Evolutionary conservation across 2,329 filamentous ascomycete species (phyloP).

Genomic region (Ophiocordyceps camponoti-floridani): DNA sequence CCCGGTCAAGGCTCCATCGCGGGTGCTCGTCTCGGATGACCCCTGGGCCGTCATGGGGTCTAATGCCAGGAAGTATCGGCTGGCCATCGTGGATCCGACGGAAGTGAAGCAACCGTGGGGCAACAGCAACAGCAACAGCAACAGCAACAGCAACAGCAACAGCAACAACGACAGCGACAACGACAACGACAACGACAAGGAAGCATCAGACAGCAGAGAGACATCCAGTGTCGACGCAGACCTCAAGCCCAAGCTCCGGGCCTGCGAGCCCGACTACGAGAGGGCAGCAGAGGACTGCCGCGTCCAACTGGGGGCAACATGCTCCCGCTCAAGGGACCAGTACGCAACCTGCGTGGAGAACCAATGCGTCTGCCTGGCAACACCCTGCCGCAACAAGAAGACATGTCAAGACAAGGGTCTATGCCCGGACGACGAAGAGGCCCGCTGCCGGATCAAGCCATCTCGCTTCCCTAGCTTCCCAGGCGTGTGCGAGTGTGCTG

Average conservation of each 20-base stretch:
- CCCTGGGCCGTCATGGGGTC: too few relatives aligned
- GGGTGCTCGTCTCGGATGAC: background rate
- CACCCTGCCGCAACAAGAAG: conserved; percentile 1
- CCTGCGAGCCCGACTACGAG: background rate
- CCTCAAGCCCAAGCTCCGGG: background rate
- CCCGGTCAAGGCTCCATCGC: too few relatives aligned
- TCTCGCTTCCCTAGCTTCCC: background rate
- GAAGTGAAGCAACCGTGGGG: too few relatives aligned
- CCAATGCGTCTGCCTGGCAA: conserved; percentile 2
- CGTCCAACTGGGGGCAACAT: conserved; percentile 1
- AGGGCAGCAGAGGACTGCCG: conserved; percentile 3
- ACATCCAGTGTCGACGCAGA: too few relatives aligned
- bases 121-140: background rate
- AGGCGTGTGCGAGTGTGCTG: conserved; percentile 1
- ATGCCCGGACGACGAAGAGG: conserved; percentile 3
- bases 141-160: background rate
- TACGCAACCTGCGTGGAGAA: conserved; percentile 3
- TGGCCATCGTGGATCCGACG: background rate
- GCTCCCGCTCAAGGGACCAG: background rate
- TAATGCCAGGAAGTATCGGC: background rate
- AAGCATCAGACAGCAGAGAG: too few relatives aligned
- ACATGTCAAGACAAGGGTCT: conserved; percentile 1
- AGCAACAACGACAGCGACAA: background rate
- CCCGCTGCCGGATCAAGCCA: background rate
- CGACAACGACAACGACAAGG: background rate